Evolutionary conservation across 2,329 filamentous ascomycete genomes (phyloP).

Genomic region (Aspergillus fischeri): DNA sequence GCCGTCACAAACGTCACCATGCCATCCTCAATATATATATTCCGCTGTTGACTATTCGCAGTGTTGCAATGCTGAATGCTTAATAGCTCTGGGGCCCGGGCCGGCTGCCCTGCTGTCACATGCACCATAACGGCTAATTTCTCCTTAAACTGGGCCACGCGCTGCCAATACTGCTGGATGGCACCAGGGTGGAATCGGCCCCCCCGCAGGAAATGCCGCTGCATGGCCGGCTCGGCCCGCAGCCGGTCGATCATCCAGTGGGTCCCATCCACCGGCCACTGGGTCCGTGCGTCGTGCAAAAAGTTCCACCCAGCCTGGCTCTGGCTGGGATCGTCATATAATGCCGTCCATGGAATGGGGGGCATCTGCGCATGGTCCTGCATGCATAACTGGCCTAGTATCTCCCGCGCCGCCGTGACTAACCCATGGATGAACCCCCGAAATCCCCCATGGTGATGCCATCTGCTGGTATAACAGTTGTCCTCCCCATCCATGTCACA

Average conservation of each 20-base stretch:
- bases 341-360: background rate
- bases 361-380: background rate
- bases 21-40: conserved; percentile 6
- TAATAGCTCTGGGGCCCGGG: background rate
- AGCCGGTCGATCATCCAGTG: background rate
- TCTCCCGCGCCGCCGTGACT: background rate
- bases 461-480: conserved; percentile 2
- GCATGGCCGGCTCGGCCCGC: background rate
- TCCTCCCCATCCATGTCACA: background rate
- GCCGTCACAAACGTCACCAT: background rate
- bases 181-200: background rate
- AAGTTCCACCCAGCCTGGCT: background rate
- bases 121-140: background rate
- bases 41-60: background rate
- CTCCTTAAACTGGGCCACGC: conserved; percentile 1
- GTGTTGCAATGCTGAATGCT: background rate
- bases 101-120: background rate
- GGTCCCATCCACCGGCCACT: background rate
- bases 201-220: background rate
- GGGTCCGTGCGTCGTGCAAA: background rate
- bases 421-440: background rate
- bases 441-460: conserved; percentile 4
- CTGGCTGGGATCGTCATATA: conserved; percentile 4
- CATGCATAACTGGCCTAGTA: background rate
- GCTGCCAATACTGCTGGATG: background rate